These are phyloP conservation scores for Colletotrichum neosansevieriae DNA, from an alignment of 2,329 filamentous ascomycete genomes.

Conservation along the genomic window DNA sequence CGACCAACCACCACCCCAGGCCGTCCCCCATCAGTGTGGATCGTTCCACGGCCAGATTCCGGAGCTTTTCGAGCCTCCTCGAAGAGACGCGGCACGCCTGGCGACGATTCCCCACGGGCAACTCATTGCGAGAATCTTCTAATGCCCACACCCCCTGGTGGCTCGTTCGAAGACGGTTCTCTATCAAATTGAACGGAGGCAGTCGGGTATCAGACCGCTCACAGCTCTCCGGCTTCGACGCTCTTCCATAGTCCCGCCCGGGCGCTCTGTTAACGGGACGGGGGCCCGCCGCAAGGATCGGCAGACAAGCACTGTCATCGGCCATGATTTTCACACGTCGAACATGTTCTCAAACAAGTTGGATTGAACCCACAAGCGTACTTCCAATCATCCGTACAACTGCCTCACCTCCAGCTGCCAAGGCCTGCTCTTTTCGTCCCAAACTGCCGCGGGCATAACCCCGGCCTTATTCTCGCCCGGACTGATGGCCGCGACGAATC, in stretches of 20 bases:
- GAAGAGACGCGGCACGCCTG: background rate
- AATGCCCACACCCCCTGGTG: constrained; percentile 15
- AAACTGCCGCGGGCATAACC: constrained; percentile 16
- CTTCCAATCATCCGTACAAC: background rate
- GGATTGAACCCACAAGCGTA: background rate
- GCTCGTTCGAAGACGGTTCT: too few relatives aligned
- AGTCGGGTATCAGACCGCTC: background rate
- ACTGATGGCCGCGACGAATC: constrained; percentile 3
- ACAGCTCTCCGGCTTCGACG: background rate
- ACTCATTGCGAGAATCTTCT: constrained; percentile 34
- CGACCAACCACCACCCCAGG: constrained; percentile 12
- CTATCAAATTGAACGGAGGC: background rate
- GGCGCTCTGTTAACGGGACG: constrained; percentile 10
- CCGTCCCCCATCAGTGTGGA: background rate
- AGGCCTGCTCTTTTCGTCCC: background rate
- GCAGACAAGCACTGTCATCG: constrained; percentile 16
- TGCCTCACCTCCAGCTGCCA: background rate
- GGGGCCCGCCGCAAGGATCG: constrained; percentile 1
- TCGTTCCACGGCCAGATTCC: constrained; percentile 23
- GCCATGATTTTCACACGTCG: background rate
- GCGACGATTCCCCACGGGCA: constrained; percentile 8
- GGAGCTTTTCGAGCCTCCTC: constrained; percentile 21
- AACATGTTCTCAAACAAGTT: background rate
- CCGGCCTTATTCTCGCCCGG: constrained; percentile 16
- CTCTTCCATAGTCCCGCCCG: constrained; percentile 20